phyloP scores from a whole-genome alignment of 2,329 filamentous ascomycete genomes.

The Endothia cerciana region DNA sequence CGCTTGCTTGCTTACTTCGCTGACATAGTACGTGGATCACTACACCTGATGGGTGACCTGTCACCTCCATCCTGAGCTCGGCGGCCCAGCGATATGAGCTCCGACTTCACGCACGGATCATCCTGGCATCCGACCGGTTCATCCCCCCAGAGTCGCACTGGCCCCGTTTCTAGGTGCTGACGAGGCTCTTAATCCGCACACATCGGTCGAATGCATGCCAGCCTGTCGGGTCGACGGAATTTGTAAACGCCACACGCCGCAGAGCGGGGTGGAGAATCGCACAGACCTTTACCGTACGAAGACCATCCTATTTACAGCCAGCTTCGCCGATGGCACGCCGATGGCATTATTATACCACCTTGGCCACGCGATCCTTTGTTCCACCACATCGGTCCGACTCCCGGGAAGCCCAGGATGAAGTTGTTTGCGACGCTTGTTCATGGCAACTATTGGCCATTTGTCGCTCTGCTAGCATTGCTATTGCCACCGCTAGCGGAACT shows the following conservation, averaged over 20 bases:
- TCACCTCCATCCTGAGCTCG: conserved; percentile 1
- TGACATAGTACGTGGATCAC: background rate
- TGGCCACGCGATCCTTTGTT: background rate
- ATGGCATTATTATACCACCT: background rate
- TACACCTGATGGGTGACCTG: background rate
- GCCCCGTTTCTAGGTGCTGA: conserved; percentile 17
- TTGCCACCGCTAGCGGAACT: conserved; percentile 3
- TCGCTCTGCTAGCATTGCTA: background rate
- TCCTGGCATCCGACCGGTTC: conserved; percentile 16
- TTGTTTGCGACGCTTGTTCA: background rate
- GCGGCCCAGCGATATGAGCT: conserved; percentile 6
- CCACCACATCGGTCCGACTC: conserved; percentile 12
- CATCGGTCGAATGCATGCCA: conserved; percentile 10
- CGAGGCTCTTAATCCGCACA: background rate
- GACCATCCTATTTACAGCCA: background rate
- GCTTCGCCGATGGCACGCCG: background rate
- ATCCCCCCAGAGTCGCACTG: conserved; percentile 17
- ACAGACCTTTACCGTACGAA: background rate
- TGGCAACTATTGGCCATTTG: background rate
- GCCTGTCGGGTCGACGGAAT: conserved; percentile 21
- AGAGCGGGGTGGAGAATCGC: background rate
- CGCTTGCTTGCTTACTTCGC: background rate
- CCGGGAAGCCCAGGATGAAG: background rate
- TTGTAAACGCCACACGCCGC: conserved; percentile 13
- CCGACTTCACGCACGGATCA: conserved; percentile 23